Evolutionary conservation across 1,284 basidiomycete genomes (phyloP).

Genomic region (Golubevia sp.): DNA sequence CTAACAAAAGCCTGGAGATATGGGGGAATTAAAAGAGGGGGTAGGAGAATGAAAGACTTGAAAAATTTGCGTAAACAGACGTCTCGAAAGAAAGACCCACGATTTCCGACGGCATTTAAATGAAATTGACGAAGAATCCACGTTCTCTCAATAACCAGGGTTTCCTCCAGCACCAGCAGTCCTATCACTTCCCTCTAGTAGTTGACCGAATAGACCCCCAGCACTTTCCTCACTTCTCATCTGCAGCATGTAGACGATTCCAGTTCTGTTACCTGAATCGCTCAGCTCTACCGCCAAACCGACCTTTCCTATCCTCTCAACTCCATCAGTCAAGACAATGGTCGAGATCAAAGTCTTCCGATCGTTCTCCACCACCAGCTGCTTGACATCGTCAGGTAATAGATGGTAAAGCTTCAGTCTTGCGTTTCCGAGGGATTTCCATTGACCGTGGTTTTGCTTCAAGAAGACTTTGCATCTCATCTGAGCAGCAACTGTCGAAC

Average conservation of each 20-base stretch:
- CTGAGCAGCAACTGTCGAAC: constrained; percentile 71
- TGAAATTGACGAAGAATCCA: no score
- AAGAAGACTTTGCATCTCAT: constrained; percentile 99
- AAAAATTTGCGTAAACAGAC: no score
- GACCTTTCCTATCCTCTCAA: constrained; percentile 95
- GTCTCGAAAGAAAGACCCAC: no score
- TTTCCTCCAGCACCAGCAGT: no score
- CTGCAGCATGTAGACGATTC: constrained; percentile 92
- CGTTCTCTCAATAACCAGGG: no score
- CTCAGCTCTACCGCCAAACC: constrained; percentile 95
- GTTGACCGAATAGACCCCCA: constrained; percentile 79
- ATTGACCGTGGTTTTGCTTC: constrained; percentile 91
- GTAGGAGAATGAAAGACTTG: no score
- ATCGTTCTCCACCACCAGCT: constrained; percentile 91
- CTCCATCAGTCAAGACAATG: constrained; percentile 91
- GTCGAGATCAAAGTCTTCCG: constrained; percentile 81
- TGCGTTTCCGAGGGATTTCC: constrained; percentile 91
- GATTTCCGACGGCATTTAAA: no score
- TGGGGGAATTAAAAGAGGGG: no score
- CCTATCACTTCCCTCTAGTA: constrained; percentile 85
- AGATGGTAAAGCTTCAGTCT: constrained; percentile 82
- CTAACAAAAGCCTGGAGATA: no score
- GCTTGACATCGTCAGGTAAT: constrained; percentile 84
- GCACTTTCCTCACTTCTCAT: constrained; percentile 79
- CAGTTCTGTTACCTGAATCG: constrained; percentile 85